Percentiles rank a stretch among this genome's conserved stretches.
phyloP scores from a whole-genome alignment of 169 alveolate genomes.

The Plasmodium billcollinsi region DNA sequence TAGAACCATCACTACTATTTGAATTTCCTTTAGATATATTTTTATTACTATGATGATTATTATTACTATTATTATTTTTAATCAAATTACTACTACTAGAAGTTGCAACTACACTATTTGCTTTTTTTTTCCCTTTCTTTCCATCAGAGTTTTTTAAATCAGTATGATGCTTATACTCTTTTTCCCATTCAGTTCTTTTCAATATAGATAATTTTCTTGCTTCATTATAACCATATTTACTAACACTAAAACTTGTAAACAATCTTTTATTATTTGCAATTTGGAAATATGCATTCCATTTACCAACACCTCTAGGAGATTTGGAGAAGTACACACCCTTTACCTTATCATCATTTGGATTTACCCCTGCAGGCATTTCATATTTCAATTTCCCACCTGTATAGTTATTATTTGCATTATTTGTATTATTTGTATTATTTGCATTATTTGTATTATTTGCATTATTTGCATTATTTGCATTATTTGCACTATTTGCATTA shows the following conservation, averaged over 20 bases:
- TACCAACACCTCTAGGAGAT: constrained; percentile 74
- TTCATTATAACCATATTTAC: constrained; percentile 67
- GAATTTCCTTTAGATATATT: background rate
- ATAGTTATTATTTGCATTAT: constrained; percentile 6
- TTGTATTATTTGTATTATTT: background rate
- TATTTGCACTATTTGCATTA: background rate
- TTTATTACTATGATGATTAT: background rate
- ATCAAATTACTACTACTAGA: constrained; percentile 8
- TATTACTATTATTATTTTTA: background rate
- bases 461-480: background rate
- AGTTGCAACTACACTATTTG: background rate
- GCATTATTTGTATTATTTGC: background rate
- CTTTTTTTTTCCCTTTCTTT: constrained; percentile 62
- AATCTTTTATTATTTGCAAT: constrained; percentile 71
- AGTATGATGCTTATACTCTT: constrained; percentile 65
- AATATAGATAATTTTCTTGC: constrained; percentile 63
- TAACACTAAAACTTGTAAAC: constrained; percentile 71
- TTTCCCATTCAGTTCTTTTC: constrained; percentile 75
- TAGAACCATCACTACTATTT: constrained; percentile 58
- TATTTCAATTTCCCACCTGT: constrained; percentile 44
- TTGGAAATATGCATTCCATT: constrained; percentile 70
- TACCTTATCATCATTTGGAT: constrained; percentile 71
- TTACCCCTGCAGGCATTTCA: constrained; percentile 74
- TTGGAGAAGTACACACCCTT: constrained; percentile 69
- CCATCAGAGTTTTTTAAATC: constrained; percentile 52